Evolutionary conservation across 192 early-diverging fungal genomes (phyloP), one percentile per base, ranked within the genome.

Genomic region (Radiomyces spectabilis): DNA sequence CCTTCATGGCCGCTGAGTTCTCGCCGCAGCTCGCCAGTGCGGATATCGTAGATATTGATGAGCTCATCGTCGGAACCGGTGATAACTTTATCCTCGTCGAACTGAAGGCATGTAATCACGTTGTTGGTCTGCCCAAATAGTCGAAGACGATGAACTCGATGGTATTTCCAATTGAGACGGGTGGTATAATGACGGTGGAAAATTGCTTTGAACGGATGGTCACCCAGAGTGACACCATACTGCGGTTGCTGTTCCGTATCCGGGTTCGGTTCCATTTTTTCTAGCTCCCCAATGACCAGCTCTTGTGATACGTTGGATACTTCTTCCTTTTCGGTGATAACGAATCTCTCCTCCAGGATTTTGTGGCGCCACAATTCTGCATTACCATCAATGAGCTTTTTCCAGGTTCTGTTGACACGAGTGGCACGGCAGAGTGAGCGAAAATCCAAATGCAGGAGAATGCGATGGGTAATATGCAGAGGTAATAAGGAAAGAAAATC

Each of bases 41-140:
- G 59, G 5, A 89, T 89, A 55, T 93, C 89, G 54, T 94, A 97
- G 26, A 99, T 91, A 57, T 92, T 87, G 16, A 97, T 95, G 26
- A 83, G 84, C 53, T 89, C 84, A 38, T 94, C 92, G 67, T 98
- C 95, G 13, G 89, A 82, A 3, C 93, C 95, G 13, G 89, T 89
- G 5, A 98, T 84, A 29, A 98, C 92, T 66, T 96, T 92, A 43
- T 94, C 86, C n/a, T 78, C 76, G 54, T 96, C 94, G 76, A 97
- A 93, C 66, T 97, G 93, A 32, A 98, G 71, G 51, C 93, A 95
- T 5, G 95, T 97, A 5, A 97, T 93, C 0, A 97, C 92, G 56
- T 83, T 75, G 24, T 78, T 79, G 24, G 78, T 83, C 57, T 95
- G 88, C 30, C 91, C 88, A 16, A 75, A 73, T 61, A 98, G 94